Evolutionary conservation across 495 filamentous ascomycete species (phyloP), one percentile per base, ranked within the genome.

Genomic region (Lepidopterella palustris): DNA sequence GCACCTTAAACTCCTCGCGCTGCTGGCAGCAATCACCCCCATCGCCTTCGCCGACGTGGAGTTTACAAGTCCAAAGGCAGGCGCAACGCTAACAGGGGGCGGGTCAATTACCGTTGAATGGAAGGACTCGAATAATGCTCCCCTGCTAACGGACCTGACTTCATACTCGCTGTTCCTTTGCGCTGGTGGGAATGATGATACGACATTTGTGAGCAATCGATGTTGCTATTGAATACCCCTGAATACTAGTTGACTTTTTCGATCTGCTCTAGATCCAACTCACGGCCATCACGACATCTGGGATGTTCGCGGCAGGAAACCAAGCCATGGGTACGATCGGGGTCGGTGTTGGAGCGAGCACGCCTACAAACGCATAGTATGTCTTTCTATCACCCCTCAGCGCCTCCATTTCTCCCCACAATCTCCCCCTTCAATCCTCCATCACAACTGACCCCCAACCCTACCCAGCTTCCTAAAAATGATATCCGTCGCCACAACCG

Each of bases 381-480:
- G 79, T 57, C 25, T 11, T 18, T 21, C 39, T 42, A 2, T 9
- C 9, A 53, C 20, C 4, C 31, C 9, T 45, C 20, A 29, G 15
- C 11, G 47, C 8, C 24, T 53, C 18, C 15, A 26, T 20, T 31
- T 1, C n/a, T 1, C n/a, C 20, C 51, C 0, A 23, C 18, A n/a
- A 0, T 39, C 23, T 31, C 23, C n/a, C 10, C 18, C 24, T n/a
- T 52, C 21, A 23, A 26, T 21, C 1, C 2, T 1, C 4, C 21
- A 10, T 18, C 13, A 28, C 21, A 13, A 47, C 2, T 45, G 55
- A 18, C 27, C 11, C 24, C 15, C 13, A 40, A 8, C 28, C 3
- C n/a, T 27, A 42, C 13, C 8, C 53, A 88, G 85, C 72, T 90
- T 85, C 73, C 71, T 88, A 15, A 81, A 82, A 62, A 84, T 89